These are phyloP conservation scores for Croton setiger DNA, from an alignment of 441 rosid species.

Conservation along the genomic window DNA sequence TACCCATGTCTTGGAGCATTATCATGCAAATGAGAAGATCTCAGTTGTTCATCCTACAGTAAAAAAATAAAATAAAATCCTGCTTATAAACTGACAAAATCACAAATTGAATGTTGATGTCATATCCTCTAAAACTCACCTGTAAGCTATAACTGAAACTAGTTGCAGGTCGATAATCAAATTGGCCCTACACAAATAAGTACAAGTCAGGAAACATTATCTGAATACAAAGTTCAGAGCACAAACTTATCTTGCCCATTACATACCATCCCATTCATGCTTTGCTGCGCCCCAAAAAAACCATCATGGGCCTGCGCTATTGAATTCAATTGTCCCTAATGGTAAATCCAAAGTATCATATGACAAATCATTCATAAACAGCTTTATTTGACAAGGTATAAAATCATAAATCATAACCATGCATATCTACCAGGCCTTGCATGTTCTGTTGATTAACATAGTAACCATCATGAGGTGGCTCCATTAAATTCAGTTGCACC, in stretches of 20 bases:
- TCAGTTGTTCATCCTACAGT: conserved; percentile 61
- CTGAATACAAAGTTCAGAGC: conserved; percentile 7
- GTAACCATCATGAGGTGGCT: conserved; percentile 66
- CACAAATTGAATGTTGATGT: background rate
- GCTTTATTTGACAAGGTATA: conserved; percentile 5
- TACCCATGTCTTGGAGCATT: conserved; percentile 50
- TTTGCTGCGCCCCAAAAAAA: conserved; percentile 61
- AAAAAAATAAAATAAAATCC: background rate
- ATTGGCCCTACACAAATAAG: conserved; percentile 45
- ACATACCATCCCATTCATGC: conserved; percentile 71
- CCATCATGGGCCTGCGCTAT: conserved; percentile 70
- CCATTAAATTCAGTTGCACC: conserved; percentile 89
- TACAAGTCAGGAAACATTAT: conserved; percentile 12
- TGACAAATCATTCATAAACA: conserved; percentile 7
- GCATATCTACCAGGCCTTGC: conserved; percentile 67
- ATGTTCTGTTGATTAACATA: conserved; percentile 63
- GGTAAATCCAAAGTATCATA: conserved; percentile 15
- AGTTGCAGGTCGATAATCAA: conserved; percentile 64
- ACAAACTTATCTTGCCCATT: conserved; percentile 7
- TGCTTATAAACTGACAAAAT: background rate
- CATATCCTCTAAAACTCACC: conserved; percentile 34
- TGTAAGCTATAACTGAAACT: conserved; percentile 58
- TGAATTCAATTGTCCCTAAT: conserved; percentile 73
- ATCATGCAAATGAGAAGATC: conserved; percentile 55
- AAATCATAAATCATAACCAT: conserved; percentile 5